Conservation (phyloP, 2,329 filamentous ascomycete species). For the Phyllosticta capitalensis region DNA sequence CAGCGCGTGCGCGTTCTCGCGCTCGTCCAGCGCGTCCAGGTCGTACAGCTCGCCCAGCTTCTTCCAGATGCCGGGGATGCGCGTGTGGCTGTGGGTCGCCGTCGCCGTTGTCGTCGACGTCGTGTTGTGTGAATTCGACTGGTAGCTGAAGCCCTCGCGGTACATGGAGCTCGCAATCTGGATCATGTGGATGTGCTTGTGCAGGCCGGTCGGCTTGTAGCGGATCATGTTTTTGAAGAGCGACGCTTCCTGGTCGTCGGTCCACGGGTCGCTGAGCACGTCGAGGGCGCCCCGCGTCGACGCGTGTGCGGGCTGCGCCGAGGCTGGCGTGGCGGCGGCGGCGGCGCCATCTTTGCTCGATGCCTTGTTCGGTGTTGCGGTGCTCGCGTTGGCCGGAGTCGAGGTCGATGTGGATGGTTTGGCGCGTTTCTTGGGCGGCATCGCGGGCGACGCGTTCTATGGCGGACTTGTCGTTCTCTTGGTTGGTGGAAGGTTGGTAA, state of each 20-base stretch:
- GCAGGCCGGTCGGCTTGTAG: conserved; percentile 95
- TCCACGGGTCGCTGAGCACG: conserved; percentile 67
- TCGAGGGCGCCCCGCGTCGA: conserved; percentile 19
- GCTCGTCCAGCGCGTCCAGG: conserved; percentile 74
- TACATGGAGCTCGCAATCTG: conserved; percentile 71
- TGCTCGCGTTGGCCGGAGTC: conserved; percentile 19
- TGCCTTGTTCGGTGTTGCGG: conserved; percentile 29
- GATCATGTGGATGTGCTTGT: conserved; percentile 89
- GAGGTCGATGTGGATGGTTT: conserved; percentile 42
- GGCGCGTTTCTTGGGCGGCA: conserved; percentile 63
- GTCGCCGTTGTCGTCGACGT: background rate
- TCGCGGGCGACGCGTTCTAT: conserved; percentile 24
- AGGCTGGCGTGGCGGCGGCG: conserved; percentile 31
- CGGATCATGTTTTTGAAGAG: conserved; percentile 86
- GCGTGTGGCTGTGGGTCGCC: conserved; percentile 51
- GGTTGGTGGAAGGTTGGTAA: background rate
- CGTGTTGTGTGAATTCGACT: conserved; percentile 48
- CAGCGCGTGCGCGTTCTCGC: conserved; percentile 53
- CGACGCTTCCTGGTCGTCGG: conserved; percentile 86
- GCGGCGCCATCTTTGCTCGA: conserved; percentile 30
- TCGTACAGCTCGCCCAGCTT: conserved; percentile 81
- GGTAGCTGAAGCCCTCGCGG: conserved; percentile 65
- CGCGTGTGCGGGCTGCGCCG: conserved; percentile 27
- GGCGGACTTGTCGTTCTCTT: background rate
- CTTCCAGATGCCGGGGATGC: conserved; percentile 83